These are phyloP conservation scores for Neonothopanus nambi DNA, from an alignment of 1,284 basidiomycete species.

Conservation along the genomic window DNA sequence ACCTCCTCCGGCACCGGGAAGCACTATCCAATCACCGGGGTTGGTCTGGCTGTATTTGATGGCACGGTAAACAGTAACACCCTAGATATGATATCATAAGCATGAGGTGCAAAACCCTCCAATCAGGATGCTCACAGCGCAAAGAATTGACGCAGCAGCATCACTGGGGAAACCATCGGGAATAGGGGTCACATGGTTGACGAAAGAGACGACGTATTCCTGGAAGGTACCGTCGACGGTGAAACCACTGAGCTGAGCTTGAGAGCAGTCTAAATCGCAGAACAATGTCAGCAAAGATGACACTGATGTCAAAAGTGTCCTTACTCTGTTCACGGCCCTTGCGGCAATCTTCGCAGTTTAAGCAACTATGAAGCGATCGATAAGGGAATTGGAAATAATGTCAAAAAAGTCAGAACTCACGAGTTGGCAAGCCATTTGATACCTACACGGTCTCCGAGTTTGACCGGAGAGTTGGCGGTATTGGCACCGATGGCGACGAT, in stretches of 20 bases:
- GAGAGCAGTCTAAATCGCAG: slow-evolving; percentile 52
- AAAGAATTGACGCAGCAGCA: slow-evolving; percentile 81
- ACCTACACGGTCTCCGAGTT: slow-evolving; percentile 81
- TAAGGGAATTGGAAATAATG: background rate
- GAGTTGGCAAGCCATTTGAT: slow-evolving; percentile 81
- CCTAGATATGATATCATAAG: slow-evolving; percentile 38
- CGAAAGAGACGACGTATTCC: slow-evolving; percentile 74
- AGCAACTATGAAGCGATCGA: slow-evolving; percentile 27
- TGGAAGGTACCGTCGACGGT: slow-evolving; percentile 84
- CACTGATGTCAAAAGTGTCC: slow-evolving; percentile 25
- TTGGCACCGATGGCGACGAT: slow-evolving; percentile 79
- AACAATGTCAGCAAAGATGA: background rate
- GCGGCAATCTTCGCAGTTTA: slow-evolving; percentile 76
- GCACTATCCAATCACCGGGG: slow-evolving; percentile 80
- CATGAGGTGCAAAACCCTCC: background rate
- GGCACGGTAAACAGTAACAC: slow-evolving; percentile 82
- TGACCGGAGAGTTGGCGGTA: slow-evolving; percentile 60
- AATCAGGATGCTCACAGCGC: slow-evolving; percentile 53
- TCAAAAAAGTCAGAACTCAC: slow-evolving; percentile 30
- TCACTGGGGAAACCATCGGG: slow-evolving; percentile 66
- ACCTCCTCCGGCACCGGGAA: slow-evolving; percentile 79
- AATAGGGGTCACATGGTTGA: slow-evolving; percentile 74
- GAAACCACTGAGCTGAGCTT: slow-evolving; percentile 69
- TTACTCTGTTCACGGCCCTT: slow-evolving; percentile 71
- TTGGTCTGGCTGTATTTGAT: slow-evolving; percentile 73